phyloP scores from a whole-genome alignment of 1,139 yeast genomes.

The Scheffersomyces parashehatae region DNA sequence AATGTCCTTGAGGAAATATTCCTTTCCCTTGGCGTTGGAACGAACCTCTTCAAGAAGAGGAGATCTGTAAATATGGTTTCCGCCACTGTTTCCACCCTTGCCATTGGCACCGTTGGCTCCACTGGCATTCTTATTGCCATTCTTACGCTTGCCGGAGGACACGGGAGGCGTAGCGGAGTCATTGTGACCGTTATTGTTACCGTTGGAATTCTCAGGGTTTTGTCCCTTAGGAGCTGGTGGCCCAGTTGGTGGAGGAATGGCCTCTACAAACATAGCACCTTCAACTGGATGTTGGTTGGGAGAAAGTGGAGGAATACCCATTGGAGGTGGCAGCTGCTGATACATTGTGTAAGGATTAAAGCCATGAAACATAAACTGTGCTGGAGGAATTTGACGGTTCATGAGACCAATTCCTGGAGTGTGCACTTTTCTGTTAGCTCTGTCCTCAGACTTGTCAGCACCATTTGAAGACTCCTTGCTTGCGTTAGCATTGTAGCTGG shows the following conservation, averaged over 20 bases:
- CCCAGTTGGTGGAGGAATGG: slow-evolving; percentile 9
- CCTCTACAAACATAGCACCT: slow-evolving; percentile 1
- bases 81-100: slow-evolving; percentile 21
- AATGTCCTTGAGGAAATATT: slow-evolving; percentile 68
- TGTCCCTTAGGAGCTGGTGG: slow-evolving; percentile 4
- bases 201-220: too few relatives aligned
- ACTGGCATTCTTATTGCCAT: slow-evolving; percentile 7
- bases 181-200: not conserved
- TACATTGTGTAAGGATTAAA: slow-evolving; percentile 51
- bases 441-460: slow-evolving; percentile 5
- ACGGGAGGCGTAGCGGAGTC: slow-evolving; percentile 5
- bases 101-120: slow-evolving; percentile 4
- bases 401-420: slow-evolving; percentile 46
- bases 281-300: slow-evolving; percentile 12
- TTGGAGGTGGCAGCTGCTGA: slow-evolving; percentile 33
- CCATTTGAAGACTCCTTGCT: slow-evolving; percentile 2
- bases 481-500: not conserved
- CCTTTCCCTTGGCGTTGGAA: slow-evolving; percentile 61
- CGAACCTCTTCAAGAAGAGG: slow-evolving; percentile 88
- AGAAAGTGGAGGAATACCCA: slow-evolving; percentile 9
- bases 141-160: slow-evolving; percentile 4
- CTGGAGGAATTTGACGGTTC: slow-evolving; percentile 32
- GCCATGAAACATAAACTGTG: slow-evolving; percentile 50
- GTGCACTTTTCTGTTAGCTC: slow-evolving; percentile 10
- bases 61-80: slow-evolving; percentile 62